These are phyloP conservation scores for Ogataea neopini DNA, from an alignment of 805 yeast genomes.

Conservation along the genomic window DNA sequence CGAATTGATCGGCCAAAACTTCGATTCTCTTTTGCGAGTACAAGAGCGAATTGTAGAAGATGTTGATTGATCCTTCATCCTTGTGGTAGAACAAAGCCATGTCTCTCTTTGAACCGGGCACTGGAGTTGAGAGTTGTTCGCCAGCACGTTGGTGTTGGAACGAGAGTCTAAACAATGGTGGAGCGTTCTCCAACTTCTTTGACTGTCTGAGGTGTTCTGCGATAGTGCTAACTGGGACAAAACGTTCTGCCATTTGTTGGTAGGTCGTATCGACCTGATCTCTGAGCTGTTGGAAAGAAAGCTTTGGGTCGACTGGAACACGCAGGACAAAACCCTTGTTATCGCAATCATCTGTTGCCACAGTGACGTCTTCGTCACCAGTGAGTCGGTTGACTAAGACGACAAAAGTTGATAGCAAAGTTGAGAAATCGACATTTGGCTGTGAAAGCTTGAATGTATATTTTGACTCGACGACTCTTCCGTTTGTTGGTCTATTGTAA, in stretches of 20 bases:
- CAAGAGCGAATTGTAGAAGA: slow-evolving; percentile 74
- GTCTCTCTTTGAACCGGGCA: slow-evolving; percentile 61
- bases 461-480: slow-evolving; percentile 65
- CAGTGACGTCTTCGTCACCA: slow-evolving; percentile 92
- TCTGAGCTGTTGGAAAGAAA: slow-evolving; percentile 55
- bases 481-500: slow-evolving; percentile 72
- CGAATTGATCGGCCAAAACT: slow-evolving; percentile 72
- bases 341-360: slow-evolving; percentile 62
- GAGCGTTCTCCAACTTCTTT: slow-evolving; percentile 55
- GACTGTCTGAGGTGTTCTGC: slow-evolving; percentile 49
- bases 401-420: slow-evolving; percentile 66
- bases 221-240: slow-evolving; percentile 57
- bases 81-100: slow-evolving; percentile 52
- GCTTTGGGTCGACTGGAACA: slow-evolving; percentile 54
- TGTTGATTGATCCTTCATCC: slow-evolving; percentile 37
- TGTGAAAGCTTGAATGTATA: slow-evolving; percentile 36
- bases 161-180: slow-evolving; percentile 63
- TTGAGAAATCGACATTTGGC: slow-evolving; percentile 39
- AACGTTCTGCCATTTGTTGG: slow-evolving; percentile 31
- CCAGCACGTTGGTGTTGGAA: slow-evolving; percentile 47
- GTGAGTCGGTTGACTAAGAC: slow-evolving; percentile 76
- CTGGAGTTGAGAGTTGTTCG: slow-evolving; percentile 47
- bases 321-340: slow-evolving; percentile 61
- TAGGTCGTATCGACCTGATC: slow-evolving; percentile 46
- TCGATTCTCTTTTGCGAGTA: slow-evolving; percentile 69